Evolutionary conservation across 1,139 yeast genomes (phyloP), one percentile per base, ranked within the genome.

Genomic region (Nakaseomyces nivariensis): DNA sequence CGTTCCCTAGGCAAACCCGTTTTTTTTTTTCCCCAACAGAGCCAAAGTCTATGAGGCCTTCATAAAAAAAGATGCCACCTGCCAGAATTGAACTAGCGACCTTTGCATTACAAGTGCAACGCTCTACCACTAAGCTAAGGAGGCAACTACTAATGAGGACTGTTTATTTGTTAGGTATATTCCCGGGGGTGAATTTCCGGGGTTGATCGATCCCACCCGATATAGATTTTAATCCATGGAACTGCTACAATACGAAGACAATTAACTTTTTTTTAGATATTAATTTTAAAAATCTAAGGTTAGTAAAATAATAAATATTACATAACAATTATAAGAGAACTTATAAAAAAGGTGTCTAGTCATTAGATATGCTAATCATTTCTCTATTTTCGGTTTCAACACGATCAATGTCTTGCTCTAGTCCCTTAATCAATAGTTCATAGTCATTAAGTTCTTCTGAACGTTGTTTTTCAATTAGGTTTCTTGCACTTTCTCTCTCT

Each of bases 41-140:
- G 22, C 22, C 22, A 17, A 17, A 17, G 22, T 17, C 22, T 3
- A 17, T 17, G 22, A 1, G 22, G 22, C 1, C 22, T 17, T 17
- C 22, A 17, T 17, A 38, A 49, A 43, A 36, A 57, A 43, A 48
- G 44, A 31, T 61, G 65, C 65, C 89, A 73, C 84, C 79, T 82
- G 85, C 86, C 90, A 84, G 92, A 83, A 82, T 83, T 82, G 90
- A 83, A 84, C 90, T 84, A 81, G 85, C 85, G 90, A 83, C 87
- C 92, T 82, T 82, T 83, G 89, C 90, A 83, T 83, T 83, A 83
- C 90, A 84, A 83, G 90, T 83, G 89, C 88, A 82, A 82, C 89
- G 90, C 90, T 83, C 87, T 83, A 83, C 90, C 90, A 82, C 90
- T 83, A 82, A 83, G 89, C 90, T 83, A 83, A 82, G 59, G 62